Base-by-base conservation (phyloP, 2,329 filamentous ascomycete species). In the Neofusicoccum umdonicola region DNA sequence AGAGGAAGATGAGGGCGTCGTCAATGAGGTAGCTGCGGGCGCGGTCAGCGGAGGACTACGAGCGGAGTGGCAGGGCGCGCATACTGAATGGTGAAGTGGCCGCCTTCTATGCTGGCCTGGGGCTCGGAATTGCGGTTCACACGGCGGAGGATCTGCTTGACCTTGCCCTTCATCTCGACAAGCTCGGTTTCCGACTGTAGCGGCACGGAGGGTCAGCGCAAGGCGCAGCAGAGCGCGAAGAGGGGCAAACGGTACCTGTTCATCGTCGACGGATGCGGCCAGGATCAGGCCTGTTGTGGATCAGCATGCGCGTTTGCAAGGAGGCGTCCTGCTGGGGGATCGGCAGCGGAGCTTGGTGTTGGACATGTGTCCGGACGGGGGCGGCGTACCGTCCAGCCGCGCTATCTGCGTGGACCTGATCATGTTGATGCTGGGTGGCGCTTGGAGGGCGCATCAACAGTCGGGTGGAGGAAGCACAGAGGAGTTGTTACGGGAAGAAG, bases 401-500 rank as follows among this genome's bases (percentile, higher is more conserved):
- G 92, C 90, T 81, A 99, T 97, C 81, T 97, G 92, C 62, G 94
- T 99, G 73, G 93, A 95, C 78, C 87, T 88, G 73, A 97, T 94
- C 93, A 94, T 95, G 54, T 4, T 60, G 54, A 27, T 45, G 39
- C 12, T 45, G 7, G 22, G 54, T 35, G 35, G 47, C 27, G 45
- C 54, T 51, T 52, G 19, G 12, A 37, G 13, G 17, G 54, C 63
- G 63, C 63, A 45, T 48, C 56, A 45, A 65, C 56, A 61, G 42
- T n/a, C 17, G 47, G 15, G 45, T 34, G 41, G 41, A 60, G 50
- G 58, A 51, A n/a, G 57, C 37, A 31, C 34, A 34, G 27, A 35
- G 42, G 15, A 6, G 44, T 13, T 27, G 3, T 22, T 47, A n/a
- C 41, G 37, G 19, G 27, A 41, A 35, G 31, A 44, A 15, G 41